Percentiles rank a stretch among this genome's conserved stretches.
Conservation (phyloP, 495 filamentous ascomycete species). For the Cryomyces antarcticus region DNA sequence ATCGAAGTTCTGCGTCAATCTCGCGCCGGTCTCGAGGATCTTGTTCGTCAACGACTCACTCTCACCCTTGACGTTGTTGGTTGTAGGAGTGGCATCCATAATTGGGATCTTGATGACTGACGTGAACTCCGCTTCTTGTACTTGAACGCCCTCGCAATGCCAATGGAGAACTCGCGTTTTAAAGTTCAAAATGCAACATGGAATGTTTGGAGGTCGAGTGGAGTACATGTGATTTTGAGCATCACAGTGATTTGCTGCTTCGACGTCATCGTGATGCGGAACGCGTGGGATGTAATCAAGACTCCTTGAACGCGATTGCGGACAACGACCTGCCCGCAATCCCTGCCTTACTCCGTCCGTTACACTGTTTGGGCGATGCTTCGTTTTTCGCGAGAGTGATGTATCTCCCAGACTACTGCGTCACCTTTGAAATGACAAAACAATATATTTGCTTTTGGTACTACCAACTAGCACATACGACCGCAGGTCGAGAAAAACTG, state of each 20-base stretch:
- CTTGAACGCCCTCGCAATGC: not conserved
- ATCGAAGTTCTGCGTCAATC: constrained; percentile 42
- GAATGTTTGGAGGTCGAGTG: not conserved
- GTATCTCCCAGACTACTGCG: no score
- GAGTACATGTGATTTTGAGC: not conserved
- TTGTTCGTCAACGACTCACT: constrained; percentile 33
- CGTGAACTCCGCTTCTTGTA: no score
- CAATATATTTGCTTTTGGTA: no score
- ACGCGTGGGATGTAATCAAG: no score
- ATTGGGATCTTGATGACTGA: not conserved
- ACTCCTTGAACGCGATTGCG: no score
- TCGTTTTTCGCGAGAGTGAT: no score
- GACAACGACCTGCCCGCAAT: no score
- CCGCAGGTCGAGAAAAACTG: no score
- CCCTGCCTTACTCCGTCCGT: no score
- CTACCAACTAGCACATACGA: no score
- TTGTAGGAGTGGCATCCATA: constrained; percentile 10
- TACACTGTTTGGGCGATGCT: no score
- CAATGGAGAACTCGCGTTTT: not conserved
- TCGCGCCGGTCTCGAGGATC: constrained; percentile 45
- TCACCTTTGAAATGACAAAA: no score
- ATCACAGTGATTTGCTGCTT: not conserved
- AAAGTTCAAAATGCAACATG: not conserved
- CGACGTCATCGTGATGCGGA: not conserved
- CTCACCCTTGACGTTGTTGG: constrained; percentile 25